A percentile compares a stretch with the other conserved stretches of the same genome.
These are phyloP conservation scores for Rhododendron molle DNA, from an alignment of 148 eudicot genomes.

Conservation along the genomic window DNA sequence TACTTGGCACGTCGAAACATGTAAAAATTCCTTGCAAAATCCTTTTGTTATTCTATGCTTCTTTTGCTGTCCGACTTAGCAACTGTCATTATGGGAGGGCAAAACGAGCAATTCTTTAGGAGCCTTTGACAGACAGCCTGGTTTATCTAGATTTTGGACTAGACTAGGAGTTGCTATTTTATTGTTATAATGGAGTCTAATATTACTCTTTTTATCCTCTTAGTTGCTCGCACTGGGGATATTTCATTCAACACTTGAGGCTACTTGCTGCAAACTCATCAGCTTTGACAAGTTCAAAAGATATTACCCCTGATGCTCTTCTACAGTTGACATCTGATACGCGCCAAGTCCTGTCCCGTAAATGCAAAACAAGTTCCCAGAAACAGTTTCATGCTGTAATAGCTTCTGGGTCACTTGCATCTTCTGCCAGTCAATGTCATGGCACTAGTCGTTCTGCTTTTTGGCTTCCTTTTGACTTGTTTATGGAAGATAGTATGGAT, in stretches of 20 bases:
- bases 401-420: constrained; percentile 51
- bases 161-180: neutral
- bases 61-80: neutral
- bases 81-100: constrained; percentile 6
- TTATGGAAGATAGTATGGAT: constrained; percentile 89
- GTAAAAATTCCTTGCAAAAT: constrained; percentile 35
- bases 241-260: constrained; percentile 47
- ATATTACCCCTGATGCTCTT: constrained; percentile 58
- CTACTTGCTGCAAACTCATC: constrained; percentile 62
- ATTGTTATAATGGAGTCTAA: neutral
- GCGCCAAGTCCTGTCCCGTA: constrained; percentile 45
- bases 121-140: neutral
- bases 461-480: constrained; percentile 89
- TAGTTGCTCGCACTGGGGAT: constrained; percentile 71
- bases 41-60: constrained; percentile 5
- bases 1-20: constrained; percentile 72
- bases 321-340: constrained; percentile 39
- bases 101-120: neutral
- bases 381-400: constrained; percentile 68
- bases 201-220: constrained; percentile 11
- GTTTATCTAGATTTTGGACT: neutral
- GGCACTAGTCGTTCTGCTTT: constrained; percentile 59
- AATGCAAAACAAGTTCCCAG: constrained; percentile 51
- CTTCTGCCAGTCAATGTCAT: constrained; percentile 55
- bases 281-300: constrained; percentile 64